Evolutionary conservation across 208 protist species (phyloP).

Genomic region (Leishmania turanica): DNA sequence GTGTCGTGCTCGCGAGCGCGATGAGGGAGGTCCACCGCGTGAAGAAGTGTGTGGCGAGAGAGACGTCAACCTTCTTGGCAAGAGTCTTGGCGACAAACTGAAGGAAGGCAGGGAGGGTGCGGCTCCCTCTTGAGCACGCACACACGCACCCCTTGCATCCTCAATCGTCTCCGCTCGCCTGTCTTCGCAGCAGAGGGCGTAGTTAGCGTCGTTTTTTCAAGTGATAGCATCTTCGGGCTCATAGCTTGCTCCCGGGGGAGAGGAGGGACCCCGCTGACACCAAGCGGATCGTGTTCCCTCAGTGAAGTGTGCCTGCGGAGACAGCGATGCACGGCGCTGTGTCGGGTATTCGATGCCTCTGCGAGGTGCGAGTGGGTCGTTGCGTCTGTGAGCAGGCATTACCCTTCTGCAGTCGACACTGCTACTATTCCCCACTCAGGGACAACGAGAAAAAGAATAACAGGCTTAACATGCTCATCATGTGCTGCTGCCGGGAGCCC

Average conservation of each 20-base stretch:
- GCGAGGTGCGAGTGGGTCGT: neutral
- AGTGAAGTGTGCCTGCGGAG: neutral
- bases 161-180: neutral
- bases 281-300: neutral
- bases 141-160: neutral
- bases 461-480: neutral
- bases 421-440: neutral
- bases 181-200: neutral
- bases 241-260: neutral
- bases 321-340: neutral
- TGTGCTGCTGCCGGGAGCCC: neutral
- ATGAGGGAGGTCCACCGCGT: neutral
- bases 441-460: neutral
- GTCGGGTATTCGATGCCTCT: neutral
- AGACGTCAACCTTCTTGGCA: neutral
- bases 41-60: neutral
- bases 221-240: neutral
- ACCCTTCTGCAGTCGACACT: neutral
- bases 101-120: neutral
- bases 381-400: neutral
- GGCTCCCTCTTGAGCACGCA: neutral
- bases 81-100: neutral
- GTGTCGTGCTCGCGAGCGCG: neutral
- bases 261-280: neutral
- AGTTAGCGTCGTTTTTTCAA: neutral